Percentiles rank a stretch among this genome's conserved stretches.
Conservation (phyloP, 768 basidiomycete genomes). For the Boletus tylopilopsis region DNA sequence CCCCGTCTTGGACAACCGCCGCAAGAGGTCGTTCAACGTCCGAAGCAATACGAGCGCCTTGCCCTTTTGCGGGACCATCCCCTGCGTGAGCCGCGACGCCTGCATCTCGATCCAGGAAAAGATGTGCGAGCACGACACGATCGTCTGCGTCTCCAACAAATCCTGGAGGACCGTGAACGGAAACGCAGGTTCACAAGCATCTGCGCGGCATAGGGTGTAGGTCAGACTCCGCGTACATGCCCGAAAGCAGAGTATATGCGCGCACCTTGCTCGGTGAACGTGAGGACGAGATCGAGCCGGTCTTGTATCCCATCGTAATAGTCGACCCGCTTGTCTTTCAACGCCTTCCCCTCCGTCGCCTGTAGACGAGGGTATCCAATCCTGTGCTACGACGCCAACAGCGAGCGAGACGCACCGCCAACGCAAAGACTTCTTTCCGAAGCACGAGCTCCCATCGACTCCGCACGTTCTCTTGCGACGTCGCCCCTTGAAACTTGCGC, state of each 20-base stretch:
- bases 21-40: slow-evolving; percentile 81
- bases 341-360: slow-evolving; percentile 65
- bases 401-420: slow-evolving; percentile 52
- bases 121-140: slow-evolving; percentile 78
- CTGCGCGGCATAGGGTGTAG: slow-evolving; percentile 32
- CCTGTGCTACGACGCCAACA: background rate
- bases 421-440: slow-evolving; percentile 64
- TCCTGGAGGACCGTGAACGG: slow-evolving; percentile 76
- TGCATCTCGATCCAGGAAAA: slow-evolving; percentile 86
- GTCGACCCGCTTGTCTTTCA: slow-evolving; percentile 45
- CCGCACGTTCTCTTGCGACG: slow-evolving; percentile 57
- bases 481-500: slow-evolving; percentile 36
- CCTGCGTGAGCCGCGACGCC: slow-evolving; percentile 64
- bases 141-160: slow-evolving; percentile 81
- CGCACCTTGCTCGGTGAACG: slow-evolving; percentile 75
- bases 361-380: slow-evolving; percentile 23
- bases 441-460: slow-evolving; percentile 74
- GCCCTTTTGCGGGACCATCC: slow-evolving; percentile 81
- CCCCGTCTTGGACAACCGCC: slow-evolving; percentile 83
- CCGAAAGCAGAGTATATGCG: slow-evolving; percentile 6
- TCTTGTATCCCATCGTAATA: slow-evolving; percentile 63
- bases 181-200: slow-evolving; percentile 74
- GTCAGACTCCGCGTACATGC: slow-evolving; percentile 1
- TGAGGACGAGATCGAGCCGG: slow-evolving; percentile 68
- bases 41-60: slow-evolving; percentile 84